A percentile compares a stretch with the other conserved stretches of the same genome.
Conservation (phyloP, 805 yeast species). For the Saccharomycopsis sp. region DNA sequence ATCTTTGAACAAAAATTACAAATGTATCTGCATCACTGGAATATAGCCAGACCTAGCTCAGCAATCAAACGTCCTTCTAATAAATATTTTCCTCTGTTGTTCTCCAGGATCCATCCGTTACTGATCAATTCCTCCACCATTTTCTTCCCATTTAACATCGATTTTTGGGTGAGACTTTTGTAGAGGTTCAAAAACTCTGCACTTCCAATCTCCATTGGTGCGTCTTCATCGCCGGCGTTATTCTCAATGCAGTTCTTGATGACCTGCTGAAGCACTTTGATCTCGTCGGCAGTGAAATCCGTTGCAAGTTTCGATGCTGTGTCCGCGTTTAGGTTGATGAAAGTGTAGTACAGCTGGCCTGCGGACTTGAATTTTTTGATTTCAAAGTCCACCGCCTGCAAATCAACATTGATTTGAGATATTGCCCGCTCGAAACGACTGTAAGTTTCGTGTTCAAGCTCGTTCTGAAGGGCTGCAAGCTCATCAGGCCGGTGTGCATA, state of each 20-base stretch:
- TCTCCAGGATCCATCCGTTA: conserved; percentile 15
- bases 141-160: conserved; percentile 10
- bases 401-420: conserved; percentile 8
- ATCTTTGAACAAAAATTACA: too few relatives aligned
- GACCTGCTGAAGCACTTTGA: conserved; percentile 10
- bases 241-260: conserved; percentile 10
- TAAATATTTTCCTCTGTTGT: conserved; percentile 7
- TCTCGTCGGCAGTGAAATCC: conserved; percentile 13
- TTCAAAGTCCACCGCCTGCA: conserved; percentile 16
- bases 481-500: background rate
- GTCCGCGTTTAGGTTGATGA: conserved; percentile 14
- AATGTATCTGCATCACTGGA: background rate
- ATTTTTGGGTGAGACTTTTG: conserved; percentile 8
- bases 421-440: conserved; percentile 8
- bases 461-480: background rate
- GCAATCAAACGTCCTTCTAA: conserved; percentile 14
- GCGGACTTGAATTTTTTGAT: conserved; percentile 15
- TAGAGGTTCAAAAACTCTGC: conserved; percentile 13
- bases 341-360: conserved; percentile 9
- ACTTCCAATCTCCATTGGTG: conserved; percentile 8
- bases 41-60: conserved; percentile 6
- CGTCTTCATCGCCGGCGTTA: background rate
- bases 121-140: conserved; percentile 12
- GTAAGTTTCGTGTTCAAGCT: conserved; percentile 1
- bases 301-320: conserved; percentile 13